Conservation (phyloP, 1,284 basidiomycete species). For the Cutaneotrichosporon dermatis region DNA sequence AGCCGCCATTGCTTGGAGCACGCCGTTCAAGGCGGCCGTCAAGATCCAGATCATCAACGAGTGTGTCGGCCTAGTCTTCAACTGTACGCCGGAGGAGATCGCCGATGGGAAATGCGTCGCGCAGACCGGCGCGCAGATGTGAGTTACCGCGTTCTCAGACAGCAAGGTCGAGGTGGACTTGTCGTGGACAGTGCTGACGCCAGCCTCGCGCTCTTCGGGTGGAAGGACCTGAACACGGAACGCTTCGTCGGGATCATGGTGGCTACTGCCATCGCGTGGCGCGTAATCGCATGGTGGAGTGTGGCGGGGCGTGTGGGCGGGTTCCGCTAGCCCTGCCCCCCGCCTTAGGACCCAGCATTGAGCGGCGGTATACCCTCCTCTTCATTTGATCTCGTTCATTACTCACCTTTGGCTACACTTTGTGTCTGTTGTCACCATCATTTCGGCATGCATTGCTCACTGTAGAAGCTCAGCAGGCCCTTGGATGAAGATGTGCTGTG, state of each 20-base stretch:
- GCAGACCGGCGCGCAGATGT: conserved; percentile 49
- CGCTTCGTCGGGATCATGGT: conserved; percentile 48
- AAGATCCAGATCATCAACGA: conserved; percentile 52
- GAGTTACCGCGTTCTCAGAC: conserved; percentile 7
- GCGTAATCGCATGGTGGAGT: conserved; percentile 32
- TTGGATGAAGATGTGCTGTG: too few species aligned
- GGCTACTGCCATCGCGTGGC: conserved; percentile 40
- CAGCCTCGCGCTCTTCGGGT: conserved; percentile 41
- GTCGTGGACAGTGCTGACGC: conserved; percentile 7
- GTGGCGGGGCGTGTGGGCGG: conserved; percentile 29
- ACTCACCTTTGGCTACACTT: too few species aligned
- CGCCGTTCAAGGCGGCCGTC: conserved; percentile 37
- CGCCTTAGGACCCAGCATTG: too few species aligned
- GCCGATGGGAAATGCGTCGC: conserved; percentile 47
- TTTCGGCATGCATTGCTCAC: too few species aligned
- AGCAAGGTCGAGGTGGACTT: too few species aligned
- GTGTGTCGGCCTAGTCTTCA: conserved; percentile 42
- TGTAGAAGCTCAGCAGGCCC: too few species aligned
- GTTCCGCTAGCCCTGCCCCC: conserved; percentile 16
- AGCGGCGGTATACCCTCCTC: too few species aligned
- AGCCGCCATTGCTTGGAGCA: conserved; percentile 42
- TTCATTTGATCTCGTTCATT: too few species aligned
- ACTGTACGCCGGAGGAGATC: conserved; percentile 44
- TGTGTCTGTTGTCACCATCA: too few species aligned
- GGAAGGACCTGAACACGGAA: conserved; percentile 39